Evolutionary conservation across 1,284 basidiomycete genomes (phyloP), one percentile per base, ranked within the genome.

Genomic region (Malassezia vespertilionis): DNA sequence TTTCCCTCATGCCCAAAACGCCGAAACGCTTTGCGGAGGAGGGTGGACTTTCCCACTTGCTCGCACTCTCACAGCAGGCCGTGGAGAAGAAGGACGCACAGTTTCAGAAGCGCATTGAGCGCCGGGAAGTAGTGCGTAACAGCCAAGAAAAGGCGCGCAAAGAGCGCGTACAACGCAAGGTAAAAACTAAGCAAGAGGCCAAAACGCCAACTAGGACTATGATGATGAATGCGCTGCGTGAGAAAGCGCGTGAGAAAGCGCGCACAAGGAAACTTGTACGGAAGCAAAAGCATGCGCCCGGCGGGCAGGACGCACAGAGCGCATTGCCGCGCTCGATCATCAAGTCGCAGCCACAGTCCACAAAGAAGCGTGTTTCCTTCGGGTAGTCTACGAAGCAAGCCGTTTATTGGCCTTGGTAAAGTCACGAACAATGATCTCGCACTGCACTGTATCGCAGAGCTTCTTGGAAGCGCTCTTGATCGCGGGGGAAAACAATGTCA

Each of bases 401-500:
- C 33, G 35, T 33, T 41, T 55, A 32, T 47, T 51, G 0, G 45
- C 46, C 17, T 51, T 32, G 22, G 36, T 21, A 32, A 70, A 70
- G 12, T 68, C 63, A 14, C 67, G 46, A 1, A 70, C 55, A 15
- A 70, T 47, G 23, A 70, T 58, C 28, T 51, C 45, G 42, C 67
- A 70, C 34, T 56, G 37, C 20, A 63, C 60, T 9, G 61, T 54
- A 20, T 60, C 56, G 76, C 91, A 97, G 37, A 97, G 83, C 63
- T 86, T 83, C 65, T 82, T 87, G 9, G 86, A 82, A n/a, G 75
- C 74, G 18, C 72, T 57, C 72, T 91, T 95, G 63, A 96, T 74
- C 23, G 79, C 78, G 33, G 85, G 81, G 1, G 89, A 86, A 75
- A 97, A 89, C 27, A 97, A 75, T 1, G 79, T 82, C 40, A 97